Conservation (phyloP, 352 stramenopile species). For the Phytophthora colocasiae region DNA sequence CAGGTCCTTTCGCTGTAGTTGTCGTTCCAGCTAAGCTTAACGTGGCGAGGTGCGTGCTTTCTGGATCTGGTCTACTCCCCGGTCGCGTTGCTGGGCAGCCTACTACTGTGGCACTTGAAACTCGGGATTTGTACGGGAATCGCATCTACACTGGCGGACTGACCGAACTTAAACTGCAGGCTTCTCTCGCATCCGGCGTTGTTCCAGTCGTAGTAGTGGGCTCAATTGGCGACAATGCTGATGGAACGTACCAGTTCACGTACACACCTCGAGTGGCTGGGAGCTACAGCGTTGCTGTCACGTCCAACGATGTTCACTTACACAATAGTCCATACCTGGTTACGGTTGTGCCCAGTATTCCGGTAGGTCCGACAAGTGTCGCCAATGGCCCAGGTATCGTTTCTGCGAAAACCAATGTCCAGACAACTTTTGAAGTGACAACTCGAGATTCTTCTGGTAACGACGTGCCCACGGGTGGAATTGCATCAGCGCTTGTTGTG, state of each 20-base stretch:
- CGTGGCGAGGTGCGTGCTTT: constrained; percentile 49
- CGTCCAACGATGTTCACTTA: constrained; percentile 46
- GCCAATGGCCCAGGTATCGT: constrained; percentile 45
- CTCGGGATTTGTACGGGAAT: constrained; percentile 66
- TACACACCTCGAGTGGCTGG: constrained; percentile 56
- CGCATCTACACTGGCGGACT: constrained; percentile 51
- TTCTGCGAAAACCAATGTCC: constrained; percentile 59
- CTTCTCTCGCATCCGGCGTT: constrained; percentile 38
- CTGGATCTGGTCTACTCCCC: constrained; percentile 49
- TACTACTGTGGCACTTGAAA: constrained; percentile 50
- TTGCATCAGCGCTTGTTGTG: constrained; percentile 40
- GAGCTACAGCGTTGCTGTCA: constrained; percentile 58
- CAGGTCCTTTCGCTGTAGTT: constrained; percentile 51
- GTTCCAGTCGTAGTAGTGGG: constrained; percentile 39
- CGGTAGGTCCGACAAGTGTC: constrained; percentile 51
- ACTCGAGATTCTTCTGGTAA: constrained; percentile 69
- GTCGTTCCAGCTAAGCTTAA: constrained; percentile 55
- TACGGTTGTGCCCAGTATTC: constrained; percentile 53
- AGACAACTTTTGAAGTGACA: constrained; percentile 65
- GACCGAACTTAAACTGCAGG: constrained; percentile 44
- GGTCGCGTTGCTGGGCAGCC: constrained; percentile 56
- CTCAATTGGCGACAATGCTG: constrained; percentile 45
- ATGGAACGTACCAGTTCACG: constrained; percentile 58
- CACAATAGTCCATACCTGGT: constrained; percentile 71
- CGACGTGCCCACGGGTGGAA: constrained; percentile 48